Base-by-base conservation (phyloP, 805 yeast genomes). In the Sungouiozyma intestinalis region DNA sequence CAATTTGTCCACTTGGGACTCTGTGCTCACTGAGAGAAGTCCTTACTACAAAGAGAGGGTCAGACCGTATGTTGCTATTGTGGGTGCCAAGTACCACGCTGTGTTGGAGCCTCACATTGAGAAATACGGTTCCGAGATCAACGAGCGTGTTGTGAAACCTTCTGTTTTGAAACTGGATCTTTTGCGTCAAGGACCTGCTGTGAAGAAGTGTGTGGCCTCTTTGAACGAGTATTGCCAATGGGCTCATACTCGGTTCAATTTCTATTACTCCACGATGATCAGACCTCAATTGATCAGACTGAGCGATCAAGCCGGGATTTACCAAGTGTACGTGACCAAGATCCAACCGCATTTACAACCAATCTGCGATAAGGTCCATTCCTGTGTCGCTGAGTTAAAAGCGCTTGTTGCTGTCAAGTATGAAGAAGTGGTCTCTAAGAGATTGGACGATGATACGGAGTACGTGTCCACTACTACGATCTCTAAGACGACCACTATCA, bases 1-100 rank as follows among this genome's bases (percentile, higher is more conserved):
- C 14, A 38, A 50, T 7, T 54, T 55, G 13, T 27, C 41, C 9
- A 40, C 40, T 4, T 51, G 57, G 54, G 41, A 50, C 37, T 29
- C 39, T n/a, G 33, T 37, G n/a, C 34, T 53, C 18, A 16, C 38
- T 14, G 44, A 44, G 18, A 38, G 43, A 13, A 47, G 41, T 34
- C 35, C 15, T n/a, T 38, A 46, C 11, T 54, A 54, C 37, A 45
- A 40, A 20, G 41, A 47, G 19, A 45, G 41, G 13, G 27, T 54
- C n/a, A 39, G 45, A 21, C 57, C 58, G n/a, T 21, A 34, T 5
- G 27, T 48, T 4, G 20, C n/a, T 34, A 33, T 36, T 15, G 34
- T 35, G 16, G 32, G 33, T 4, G 29, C 16, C 3, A 33, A 49
- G 16, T 47, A 45, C 36, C 9, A 16, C 14, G 38, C 11, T 2